Base-by-base conservation (phyloP, 2,329 filamentous ascomycete genomes). In the Alternaria hordeiaustralica region DNA sequence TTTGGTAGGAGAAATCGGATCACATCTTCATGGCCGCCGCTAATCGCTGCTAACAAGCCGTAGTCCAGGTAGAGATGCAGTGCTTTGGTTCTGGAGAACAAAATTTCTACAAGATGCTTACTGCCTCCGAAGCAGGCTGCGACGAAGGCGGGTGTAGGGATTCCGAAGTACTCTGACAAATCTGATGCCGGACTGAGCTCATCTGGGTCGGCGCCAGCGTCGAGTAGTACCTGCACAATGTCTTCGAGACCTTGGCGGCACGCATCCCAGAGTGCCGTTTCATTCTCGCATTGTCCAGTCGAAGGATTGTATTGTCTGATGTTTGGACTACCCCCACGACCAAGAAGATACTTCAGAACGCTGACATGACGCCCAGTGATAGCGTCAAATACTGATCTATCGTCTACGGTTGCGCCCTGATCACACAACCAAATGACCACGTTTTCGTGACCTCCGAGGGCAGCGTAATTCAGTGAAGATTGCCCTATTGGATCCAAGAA, bases 161-260 rank as follows among this genome's bases (percentile, higher is more conserved):
- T 1, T 12, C 1, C 28, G 4, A 5, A 30, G 1, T 0, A 1
- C 28, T 36, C 30, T 0, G 0, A 1, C 30, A 5, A 15, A 2
- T 5, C 0, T 36, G 13, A 8, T 36, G 30, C 1, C 0, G 0
- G 30, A 36, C 7, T 36, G 30, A 36, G 13, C 1, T 1, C 30
- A 15, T 36, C 13, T 36, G 30, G 1, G 1, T 9, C 30, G 2
- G 30, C 30, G 1, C 30, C 30, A 2, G 30, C 30, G 0, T 36
- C 13, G 4, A 36, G 30, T 36, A 36, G 30, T 2, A 36, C 13
- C 1, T 36, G 13, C 7, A 15, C 30, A 8, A 36, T 4, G 13
- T 36, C 30, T 36, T 36, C 30, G 3, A 36, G 30, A 36, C 30
- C 30, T 36, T 36, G 30, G 4, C 30, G 4, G 2, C 30, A 36